Percentiles rank a stretch among this genome's conserved stretches.
Evolutionary conservation across 1,284 basidiomycete genomes (phyloP).

Genomic region (Ganoderma sinense): DNA sequence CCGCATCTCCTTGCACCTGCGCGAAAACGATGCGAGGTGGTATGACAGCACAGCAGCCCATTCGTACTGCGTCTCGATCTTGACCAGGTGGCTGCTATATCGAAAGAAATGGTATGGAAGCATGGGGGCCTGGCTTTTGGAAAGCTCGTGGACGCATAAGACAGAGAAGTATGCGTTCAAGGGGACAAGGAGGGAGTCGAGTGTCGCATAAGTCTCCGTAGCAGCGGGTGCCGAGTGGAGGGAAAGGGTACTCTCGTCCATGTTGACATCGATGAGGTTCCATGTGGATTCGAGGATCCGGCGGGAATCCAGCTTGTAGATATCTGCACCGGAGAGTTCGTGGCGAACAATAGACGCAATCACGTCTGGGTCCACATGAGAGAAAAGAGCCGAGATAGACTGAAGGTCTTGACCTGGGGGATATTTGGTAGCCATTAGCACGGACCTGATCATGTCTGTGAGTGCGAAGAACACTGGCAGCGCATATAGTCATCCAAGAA

Average conservation of each 20-base stretch:
- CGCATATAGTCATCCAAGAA: conserved; percentile 11
- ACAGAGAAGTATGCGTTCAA: conserved; percentile 45
- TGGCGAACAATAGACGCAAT: conserved; percentile 41
- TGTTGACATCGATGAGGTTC: conserved; percentile 38
- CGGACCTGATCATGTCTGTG: conserved; percentile 17
- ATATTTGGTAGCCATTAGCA: conserved; percentile 28
- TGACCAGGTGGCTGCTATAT: conserved; percentile 42
- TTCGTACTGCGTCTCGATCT: conserved; percentile 42
- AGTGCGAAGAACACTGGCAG: conserved; percentile 9
- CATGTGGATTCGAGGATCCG: conserved; percentile 41
- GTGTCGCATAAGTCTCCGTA: conserved; percentile 39
- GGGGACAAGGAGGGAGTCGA: conserved; percentile 44
- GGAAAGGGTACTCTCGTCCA: conserved; percentile 38
- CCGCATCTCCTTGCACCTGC: conserved; percentile 43
- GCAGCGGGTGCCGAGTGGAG: conserved; percentile 36
- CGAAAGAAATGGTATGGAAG: conserved; percentile 42
- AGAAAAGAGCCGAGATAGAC: conserved; percentile 39
- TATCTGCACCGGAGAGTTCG: conserved; percentile 37
- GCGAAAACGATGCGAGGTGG: conserved; percentile 43
- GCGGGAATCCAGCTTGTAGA: conserved; percentile 45
- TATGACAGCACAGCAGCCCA: conserved; percentile 44
- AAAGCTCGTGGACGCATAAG: conserved; percentile 40
- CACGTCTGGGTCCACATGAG: conserved; percentile 42
- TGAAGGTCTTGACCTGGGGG: conserved; percentile 30
- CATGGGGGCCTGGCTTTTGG: conserved; percentile 36